These are phyloP conservation scores for Saccharomycopsis olivae DNA, from an alignment of 805 yeast genomes.

Conservation along the genomic window DNA sequence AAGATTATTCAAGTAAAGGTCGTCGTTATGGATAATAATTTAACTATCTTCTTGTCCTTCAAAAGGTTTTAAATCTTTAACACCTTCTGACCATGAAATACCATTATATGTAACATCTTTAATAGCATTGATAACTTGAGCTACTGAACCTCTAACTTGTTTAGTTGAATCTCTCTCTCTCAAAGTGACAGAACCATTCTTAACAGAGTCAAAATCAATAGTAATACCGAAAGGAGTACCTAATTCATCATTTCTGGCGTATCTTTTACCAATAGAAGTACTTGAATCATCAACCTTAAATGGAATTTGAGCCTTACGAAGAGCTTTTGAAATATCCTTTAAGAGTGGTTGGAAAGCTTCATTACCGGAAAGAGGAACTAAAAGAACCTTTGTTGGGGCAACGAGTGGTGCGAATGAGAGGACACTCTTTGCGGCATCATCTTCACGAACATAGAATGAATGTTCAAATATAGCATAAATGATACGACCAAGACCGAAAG, in stretches of 20 bases:
- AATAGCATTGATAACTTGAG: conserved; percentile 62
- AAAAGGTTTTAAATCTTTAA: not conserved
- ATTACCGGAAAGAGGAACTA: conserved; percentile 87
- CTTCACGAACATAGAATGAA: conserved; percentile 90
- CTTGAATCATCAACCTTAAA: conserved; percentile 95
- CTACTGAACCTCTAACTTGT: conserved; percentile 88
- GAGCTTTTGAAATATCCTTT: conserved; percentile 52
- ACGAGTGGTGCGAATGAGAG: conserved; percentile 89
- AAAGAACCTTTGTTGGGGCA: conserved; percentile 94
- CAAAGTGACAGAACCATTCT: conserved; percentile 81
- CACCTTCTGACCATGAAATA: conserved; percentile 69
- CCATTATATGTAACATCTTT: conserved; percentile 67
- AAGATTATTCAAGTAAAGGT: conserved; percentile 13
- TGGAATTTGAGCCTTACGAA: conserved; percentile 77
- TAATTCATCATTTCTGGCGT: conserved; percentile 95
- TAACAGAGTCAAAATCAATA: conserved; percentile 85
- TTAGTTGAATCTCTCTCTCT: conserved; percentile 96
- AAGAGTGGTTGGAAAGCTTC: conserved; percentile 70
- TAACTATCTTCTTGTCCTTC: too few species aligned
- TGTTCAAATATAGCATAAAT: conserved; percentile 90
- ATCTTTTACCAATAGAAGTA: conserved; percentile 96
- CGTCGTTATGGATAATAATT: not conserved
- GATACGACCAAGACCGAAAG: conserved; percentile 98
- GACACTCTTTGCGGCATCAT: conserved; percentile 78
- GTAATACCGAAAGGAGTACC: conserved; percentile 99